phyloP scores from a whole-genome alignment of 306 rosid genomes.

The Pyrus pyrifolia region DNA sequence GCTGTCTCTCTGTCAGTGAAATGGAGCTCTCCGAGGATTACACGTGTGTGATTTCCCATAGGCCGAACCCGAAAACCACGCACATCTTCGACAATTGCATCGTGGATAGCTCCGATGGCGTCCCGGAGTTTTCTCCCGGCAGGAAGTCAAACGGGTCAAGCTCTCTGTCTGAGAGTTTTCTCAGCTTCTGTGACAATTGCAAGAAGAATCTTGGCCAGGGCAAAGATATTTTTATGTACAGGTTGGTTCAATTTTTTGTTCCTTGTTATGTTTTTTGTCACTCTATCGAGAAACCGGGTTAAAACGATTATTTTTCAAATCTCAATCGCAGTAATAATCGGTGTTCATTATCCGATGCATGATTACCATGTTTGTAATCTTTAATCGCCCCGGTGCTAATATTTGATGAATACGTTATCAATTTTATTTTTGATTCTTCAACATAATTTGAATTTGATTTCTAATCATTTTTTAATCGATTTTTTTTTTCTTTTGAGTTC shows the following conservation, averaged over 20 bases:
- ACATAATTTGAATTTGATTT: not conserved
- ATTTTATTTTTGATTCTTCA: no score
- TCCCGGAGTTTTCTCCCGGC: slow-evolving; percentile 26
- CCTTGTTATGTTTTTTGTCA: not conserved
- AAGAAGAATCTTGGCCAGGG: slow-evolving; percentile 67
- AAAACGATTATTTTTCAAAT: no score
- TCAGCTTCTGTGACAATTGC: slow-evolving; percentile 67
- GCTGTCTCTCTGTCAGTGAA: slow-evolving; percentile 55
- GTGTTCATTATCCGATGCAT: no score
- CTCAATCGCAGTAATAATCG: no score
- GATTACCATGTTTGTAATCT: no score
- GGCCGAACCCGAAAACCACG: slow-evolving; percentile 73
- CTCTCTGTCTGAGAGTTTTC: slow-evolving; percentile 45
- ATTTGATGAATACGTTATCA: no score
- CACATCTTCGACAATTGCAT: slow-evolving; percentile 73
- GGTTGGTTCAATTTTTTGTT: slow-evolving; percentile 29
- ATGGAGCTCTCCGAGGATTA: slow-evolving; percentile 89
- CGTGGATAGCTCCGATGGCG: slow-evolving; percentile 51
- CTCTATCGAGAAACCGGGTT: not conserved
- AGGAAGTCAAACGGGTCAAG: slow-evolving; percentile 15
- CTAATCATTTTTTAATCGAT: not conserved
- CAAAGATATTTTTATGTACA: slow-evolving; percentile 88
- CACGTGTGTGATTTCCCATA: slow-evolving; percentile 69
- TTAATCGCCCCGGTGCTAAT: no score
- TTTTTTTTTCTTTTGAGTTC: not conserved